phyloP scores from a whole-genome alignment of 1,284 basidiomycete genomes.

The Vanrija sp. region DNA sequence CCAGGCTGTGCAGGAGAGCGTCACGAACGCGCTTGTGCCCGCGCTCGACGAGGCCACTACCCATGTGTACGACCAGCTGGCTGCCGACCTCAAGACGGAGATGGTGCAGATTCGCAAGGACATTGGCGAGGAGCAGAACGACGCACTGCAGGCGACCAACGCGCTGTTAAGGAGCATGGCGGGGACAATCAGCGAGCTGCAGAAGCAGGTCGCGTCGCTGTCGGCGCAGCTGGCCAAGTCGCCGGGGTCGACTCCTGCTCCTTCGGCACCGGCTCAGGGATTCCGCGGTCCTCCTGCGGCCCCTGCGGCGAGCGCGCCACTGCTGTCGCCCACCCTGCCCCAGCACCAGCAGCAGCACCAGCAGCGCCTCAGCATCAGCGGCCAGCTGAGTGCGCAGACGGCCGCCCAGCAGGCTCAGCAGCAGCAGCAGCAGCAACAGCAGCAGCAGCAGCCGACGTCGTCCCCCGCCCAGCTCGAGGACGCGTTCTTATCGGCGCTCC shows the following conservation, averaged over 20 bases:
- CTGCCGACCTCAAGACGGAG: conserved; percentile 35
- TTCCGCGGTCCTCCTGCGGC: neutral
- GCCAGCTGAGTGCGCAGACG: neutral
- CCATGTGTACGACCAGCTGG: conserved; percentile 28
- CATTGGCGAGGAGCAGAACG: conserved; percentile 16
- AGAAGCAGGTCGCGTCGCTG: conserved; percentile 25
- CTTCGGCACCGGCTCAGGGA: neutral
- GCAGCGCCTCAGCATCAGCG: conserved; percentile 6
- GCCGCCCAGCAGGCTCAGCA: no score
- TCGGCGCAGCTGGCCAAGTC: conserved; percentile 19
- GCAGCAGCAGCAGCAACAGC: no score
- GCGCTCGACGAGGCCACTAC: conserved; percentile 20
- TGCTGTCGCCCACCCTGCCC: neutral
- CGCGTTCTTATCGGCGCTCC: conserved; percentile 27
- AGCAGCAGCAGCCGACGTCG: conserved; percentile 1
- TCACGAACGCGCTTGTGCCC: conserved; percentile 28
- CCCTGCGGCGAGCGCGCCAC: neutral
- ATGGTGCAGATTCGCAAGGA: conserved; percentile 35
- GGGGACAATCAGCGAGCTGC: conserved; percentile 22
- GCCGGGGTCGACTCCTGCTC: neutral
- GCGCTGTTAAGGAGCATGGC: conserved; percentile 20
- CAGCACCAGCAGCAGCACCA: neutral
- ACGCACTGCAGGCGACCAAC: conserved; percentile 15
- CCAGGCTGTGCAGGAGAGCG: conserved; percentile 23
- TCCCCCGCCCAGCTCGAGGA: conserved; percentile 25